Percentiles rank a stretch among this genome's conserved stretches.
Evolutionary conservation across 768 basidiomycete species (phyloP).

Genomic region (Rhizopogon vulgaris): DNA sequence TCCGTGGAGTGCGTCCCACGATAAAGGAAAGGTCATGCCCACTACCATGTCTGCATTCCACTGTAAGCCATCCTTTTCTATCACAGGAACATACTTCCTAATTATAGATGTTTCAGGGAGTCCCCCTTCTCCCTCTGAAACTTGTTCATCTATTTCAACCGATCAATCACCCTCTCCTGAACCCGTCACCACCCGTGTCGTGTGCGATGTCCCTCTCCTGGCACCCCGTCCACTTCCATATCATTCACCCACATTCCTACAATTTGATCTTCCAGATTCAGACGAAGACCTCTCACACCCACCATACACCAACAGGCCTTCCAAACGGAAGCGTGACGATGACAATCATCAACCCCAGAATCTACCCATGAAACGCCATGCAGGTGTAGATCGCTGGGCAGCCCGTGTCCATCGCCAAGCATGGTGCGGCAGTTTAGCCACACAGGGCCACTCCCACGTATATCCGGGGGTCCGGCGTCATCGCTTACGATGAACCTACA

Average conservation of each 20-base stretch:
- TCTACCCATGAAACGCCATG: slow-evolving; percentile 20
- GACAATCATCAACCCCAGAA: slow-evolving; percentile 11
- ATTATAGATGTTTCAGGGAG: slow-evolving; percentile 17
- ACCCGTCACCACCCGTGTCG: slow-evolving; percentile 36
- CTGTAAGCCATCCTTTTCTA: slow-evolving; percentile 16
- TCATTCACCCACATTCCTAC: slow-evolving; percentile 63
- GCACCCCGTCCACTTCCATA: slow-evolving; percentile 66
- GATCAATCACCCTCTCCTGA: slow-evolving; percentile 21
- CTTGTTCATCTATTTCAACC: slow-evolving; percentile 22
- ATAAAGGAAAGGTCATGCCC: background rate
- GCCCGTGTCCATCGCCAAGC: slow-evolving; percentile 12
- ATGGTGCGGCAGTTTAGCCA: slow-evolving; percentile 3
- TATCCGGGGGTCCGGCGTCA: background rate
- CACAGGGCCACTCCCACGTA: background rate
- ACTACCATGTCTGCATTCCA: slow-evolving; percentile 15
- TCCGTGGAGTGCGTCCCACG: background rate
- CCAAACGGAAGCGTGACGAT: slow-evolving; percentile 47
- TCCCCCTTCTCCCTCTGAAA: slow-evolving; percentile 39
- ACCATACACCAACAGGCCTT: slow-evolving; percentile 51
- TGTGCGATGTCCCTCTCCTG: slow-evolving; percentile 63
- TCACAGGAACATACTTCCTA: background rate
- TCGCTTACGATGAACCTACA: background rate
- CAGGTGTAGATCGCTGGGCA: slow-evolving; percentile 10
- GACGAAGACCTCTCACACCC: slow-evolving; percentile 68
- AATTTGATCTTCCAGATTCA: slow-evolving; percentile 60